phyloP scores from a whole-genome alignment of 371 early-diverging fungal genomes.

The Sanchytrium tribonematis region DNA sequence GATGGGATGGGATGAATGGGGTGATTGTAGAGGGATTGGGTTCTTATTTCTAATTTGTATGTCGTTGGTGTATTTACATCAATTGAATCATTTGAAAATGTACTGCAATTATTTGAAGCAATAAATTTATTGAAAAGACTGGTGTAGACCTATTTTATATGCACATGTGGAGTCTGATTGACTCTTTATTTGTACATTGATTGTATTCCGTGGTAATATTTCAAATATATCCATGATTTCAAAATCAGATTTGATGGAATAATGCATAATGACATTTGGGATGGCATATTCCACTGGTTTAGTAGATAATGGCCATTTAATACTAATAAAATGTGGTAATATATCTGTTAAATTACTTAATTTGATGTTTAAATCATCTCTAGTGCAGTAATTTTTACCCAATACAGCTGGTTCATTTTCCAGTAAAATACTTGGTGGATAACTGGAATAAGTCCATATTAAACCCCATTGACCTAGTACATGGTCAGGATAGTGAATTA shows the following conservation, averaged over 20 bases:
- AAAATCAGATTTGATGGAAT: not conserved
- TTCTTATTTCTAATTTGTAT: too few relatives aligned
- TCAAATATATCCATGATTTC: not conserved
- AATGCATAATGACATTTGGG: not conserved
- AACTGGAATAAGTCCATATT: not conserved
- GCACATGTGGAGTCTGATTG: too few relatives aligned
- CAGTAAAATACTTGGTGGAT: not conserved
- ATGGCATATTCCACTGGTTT: not conserved
- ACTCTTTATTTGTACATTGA: not conserved
- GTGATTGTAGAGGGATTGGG: too few relatives aligned
- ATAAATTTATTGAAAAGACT: too few relatives aligned
- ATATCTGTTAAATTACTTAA: not conserved
- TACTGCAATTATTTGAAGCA: too few relatives aligned
- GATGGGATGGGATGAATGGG: too few relatives aligned
- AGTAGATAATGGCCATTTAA: not conserved
- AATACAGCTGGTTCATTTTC: not conserved
- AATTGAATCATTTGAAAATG: too few relatives aligned
- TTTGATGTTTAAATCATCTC: not conserved
- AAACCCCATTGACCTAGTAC: not conserved
- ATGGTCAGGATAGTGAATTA: not conserved
- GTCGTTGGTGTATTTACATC: too few relatives aligned
- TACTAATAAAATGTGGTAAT: not conserved
- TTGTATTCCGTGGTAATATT: not conserved
- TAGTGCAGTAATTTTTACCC: not conserved
- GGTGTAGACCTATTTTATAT: not conserved